phyloP scores from a whole-genome alignment of 2,329 filamentous ascomycete genomes.

The Fusarium torulosum region DNA sequence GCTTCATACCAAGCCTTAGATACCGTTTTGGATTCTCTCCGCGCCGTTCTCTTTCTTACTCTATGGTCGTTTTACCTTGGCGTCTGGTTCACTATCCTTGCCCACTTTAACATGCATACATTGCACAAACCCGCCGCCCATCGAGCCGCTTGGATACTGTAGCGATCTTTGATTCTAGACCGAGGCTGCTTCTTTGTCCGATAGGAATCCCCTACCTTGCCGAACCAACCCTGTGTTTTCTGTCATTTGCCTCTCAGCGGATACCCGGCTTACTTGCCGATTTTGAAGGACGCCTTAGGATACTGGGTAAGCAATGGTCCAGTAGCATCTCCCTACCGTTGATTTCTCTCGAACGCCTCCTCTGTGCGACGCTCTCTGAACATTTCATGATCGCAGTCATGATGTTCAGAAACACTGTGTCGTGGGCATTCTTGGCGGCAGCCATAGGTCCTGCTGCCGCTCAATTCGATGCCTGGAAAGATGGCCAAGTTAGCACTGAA shows the following conservation, averaged over 20 bases:
- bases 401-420: constrained; percentile 29
- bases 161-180: constrained; percentile 18
- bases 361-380: constrained; percentile 19
- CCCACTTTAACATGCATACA: constrained; percentile 4
- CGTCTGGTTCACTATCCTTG: constrained; percentile 16
- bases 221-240: constrained; percentile 7
- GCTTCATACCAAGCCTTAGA: constrained; percentile 20
- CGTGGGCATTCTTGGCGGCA: constrained; percentile 37
- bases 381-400: constrained; percentile 27
- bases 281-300: constrained; percentile 4
- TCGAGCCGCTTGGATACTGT: constrained; percentile 16
- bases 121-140: constrained; percentile 16
- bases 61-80: constrained; percentile 9
- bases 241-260: constrained; percentile 9
- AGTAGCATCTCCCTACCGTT: constrained; percentile 38
- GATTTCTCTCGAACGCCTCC: constrained; percentile 26
- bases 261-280: constrained; percentile 6
- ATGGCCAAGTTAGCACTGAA: constrained; percentile 66
- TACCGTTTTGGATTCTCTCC: constrained; percentile 21
- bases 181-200: constrained; percentile 25
- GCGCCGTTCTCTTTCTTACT: constrained; percentile 8
- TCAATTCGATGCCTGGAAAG: constrained; percentile 63
- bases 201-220: constrained; percentile 20
- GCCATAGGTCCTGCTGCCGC: constrained; percentile 45
- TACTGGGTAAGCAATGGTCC: constrained; percentile 41